A percentile compares a stretch with the other conserved stretches of the same genome.
Evolutionary conservation across 257 asterid species (phyloP).

Genomic region (Linaria vulgaris): DNA sequence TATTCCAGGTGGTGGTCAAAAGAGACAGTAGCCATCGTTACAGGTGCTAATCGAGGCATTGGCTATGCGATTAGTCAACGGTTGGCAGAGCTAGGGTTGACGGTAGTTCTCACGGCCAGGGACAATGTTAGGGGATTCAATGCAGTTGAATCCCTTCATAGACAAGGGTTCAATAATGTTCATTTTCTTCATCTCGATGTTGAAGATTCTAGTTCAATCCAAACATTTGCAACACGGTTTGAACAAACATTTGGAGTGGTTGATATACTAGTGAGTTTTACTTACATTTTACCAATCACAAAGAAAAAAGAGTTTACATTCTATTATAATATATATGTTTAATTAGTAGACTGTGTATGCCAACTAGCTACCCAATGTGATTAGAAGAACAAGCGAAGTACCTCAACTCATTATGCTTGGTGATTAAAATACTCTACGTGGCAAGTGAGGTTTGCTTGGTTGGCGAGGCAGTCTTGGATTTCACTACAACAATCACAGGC

Average conservation of each 20-base stretch:
- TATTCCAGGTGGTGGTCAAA: constrained; percentile 72
- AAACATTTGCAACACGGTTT: constrained; percentile 53
- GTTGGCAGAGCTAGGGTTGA: constrained; percentile 65
- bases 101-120: constrained; percentile 76
- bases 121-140: constrained; percentile 45
- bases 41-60: constrained; percentile 80
- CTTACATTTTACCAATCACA: no score
- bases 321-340: no score
- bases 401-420: no score
- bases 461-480: no score
- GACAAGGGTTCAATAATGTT: constrained; percentile 41
- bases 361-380: no score
- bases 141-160: constrained; percentile 45
- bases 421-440: no score
- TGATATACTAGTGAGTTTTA: constrained; percentile 60
- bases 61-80: constrained; percentile 59
- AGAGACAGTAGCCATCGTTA: constrained; percentile 71
- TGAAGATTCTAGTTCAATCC: constrained; percentile 49
- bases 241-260: constrained; percentile 43
- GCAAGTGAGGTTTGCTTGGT: no score
- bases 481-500: no score
- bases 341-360: no score
- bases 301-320: no score
- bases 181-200: constrained; percentile 65
- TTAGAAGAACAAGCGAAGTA: no score